Evolutionary conservation across 257 asterid genomes (phyloP), one percentile per base, ranked within the genome.

Genomic region (Knoxia roxburghii): DNA sequence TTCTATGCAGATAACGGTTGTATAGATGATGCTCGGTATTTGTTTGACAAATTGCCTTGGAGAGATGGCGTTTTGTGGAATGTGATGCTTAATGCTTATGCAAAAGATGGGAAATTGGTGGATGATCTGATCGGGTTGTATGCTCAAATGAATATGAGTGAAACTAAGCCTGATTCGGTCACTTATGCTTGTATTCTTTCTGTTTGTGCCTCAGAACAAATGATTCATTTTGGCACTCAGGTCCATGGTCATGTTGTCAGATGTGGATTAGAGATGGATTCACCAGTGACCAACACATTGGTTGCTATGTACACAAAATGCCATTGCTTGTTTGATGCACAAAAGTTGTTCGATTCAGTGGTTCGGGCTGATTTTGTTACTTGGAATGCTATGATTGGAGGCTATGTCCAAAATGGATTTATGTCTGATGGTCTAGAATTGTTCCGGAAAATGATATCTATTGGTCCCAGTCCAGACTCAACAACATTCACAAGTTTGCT

Each of bases 361-460:
- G 55, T 15, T 35, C 74, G 66, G 55, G 76, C 81, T 58, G 87
- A 82, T 67, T 55, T 55, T 29, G 82, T 93, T 64, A 76, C 89
- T 5, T 93, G 96, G 97, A 93, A 89, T 70, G 89, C 80, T 32
- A 89, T 93, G 82, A 85, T 93, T 46, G 94, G 94, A 51, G 97
- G 97, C 48, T 88, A 82, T 72, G 86, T 84, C 17, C 97, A 85
- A 72, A 90, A 88, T 41, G 96, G 95, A 54, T 72, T 61, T 41
- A 82, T 86, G 84, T 54, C 67, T 13, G 94, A 86, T 52, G 91
- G 86, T 6, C 39, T 85, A 73, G 75, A 70, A 58, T 73, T 85
- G 74, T 88, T 93, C 60, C 68, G 45, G 27, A 67, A 73, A 71
- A 83, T 93, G 95, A 69, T 85, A 61, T 61, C 72, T 50, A 76